Base-by-base conservation (phyloP, 345 rosid species). In the Limnanthes douglasii region DNA sequence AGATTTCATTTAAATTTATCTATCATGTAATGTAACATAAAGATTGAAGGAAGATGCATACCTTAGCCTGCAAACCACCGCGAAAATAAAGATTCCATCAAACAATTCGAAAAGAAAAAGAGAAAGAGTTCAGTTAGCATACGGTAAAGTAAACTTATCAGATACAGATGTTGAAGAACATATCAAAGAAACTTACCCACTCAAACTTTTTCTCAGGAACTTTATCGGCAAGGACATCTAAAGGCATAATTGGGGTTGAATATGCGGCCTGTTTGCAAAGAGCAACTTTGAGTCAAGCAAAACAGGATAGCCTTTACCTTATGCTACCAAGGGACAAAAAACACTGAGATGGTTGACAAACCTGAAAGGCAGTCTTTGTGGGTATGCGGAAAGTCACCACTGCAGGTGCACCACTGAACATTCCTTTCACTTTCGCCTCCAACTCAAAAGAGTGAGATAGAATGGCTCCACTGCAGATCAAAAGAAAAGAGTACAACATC, bases 391-490 rank as follows among this genome's bases (percentile, higher is more conserved):
- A 92, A 40, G 79, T 92, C 53, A 92, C 50, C 1, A 81, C 43
- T 11, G 99, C 96, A 8, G 94, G 99, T 26, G 85, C 75, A 50
- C 94, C 88, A 6, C 69, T 60, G 63, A 69, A 92, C 59, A 75
- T 41, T 21, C 86, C 86, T 40, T 75, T 74, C 34, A 48, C 78
- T 58, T 90, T 90, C 21, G 79, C 82, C 48, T 85, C 96, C 51
- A 90, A 45, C 56, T 85, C 96, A 50, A 76, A 75, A 29, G 93
- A 56, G 55, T 81, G 85, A 11, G 96, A 78, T 32, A 90, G 45
- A 52, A 80, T 42, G 39, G 74, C 88, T 44, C 88, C 83, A 2
- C 99, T 90, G 65, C 45, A 61, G 35, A 41, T 37, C 17, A 34
- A 27, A 24, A 21, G 41, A 26, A 30, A 39, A 22, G 24, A 6